phyloP scores from a whole-genome alignment of 495 filamentous ascomycete species.

The Podospora tetraspora region DNA sequence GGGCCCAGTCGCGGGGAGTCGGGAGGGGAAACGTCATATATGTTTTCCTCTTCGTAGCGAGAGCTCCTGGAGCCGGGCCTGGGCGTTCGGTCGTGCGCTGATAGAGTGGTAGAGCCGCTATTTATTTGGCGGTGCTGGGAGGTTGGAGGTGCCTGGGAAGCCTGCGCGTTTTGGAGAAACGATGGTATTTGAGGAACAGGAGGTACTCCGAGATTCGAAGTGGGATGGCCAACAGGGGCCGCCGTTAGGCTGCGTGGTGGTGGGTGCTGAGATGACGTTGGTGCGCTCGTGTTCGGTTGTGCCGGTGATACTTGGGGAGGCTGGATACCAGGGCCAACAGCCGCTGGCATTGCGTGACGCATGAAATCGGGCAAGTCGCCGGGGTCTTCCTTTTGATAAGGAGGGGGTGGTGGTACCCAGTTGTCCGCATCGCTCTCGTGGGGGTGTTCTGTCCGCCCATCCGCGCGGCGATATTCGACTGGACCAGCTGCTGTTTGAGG shows the following conservation, averaged over 20 bases:
- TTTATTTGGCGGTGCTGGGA: slow-evolving; percentile 13
- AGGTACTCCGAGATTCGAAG: slow-evolving; percentile 13
- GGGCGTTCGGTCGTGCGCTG: background rate
- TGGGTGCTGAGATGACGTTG: slow-evolving; percentile 15
- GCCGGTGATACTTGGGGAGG: slow-evolving; percentile 3
- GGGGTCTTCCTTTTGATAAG: slow-evolving; percentile 69
- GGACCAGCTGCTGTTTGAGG: slow-evolving; percentile 39
- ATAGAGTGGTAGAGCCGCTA: slow-evolving; percentile 13
- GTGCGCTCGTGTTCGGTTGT: background rate
- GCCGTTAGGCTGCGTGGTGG: slow-evolving; percentile 18
- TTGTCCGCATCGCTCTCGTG: slow-evolving; percentile 89
- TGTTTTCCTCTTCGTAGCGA: slow-evolving; percentile 35
- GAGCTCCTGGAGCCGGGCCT: slow-evolving; percentile 24
- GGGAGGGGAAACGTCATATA: slow-evolving; percentile 54
- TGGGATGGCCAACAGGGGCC: slow-evolving; percentile 15
- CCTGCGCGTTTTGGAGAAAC: slow-evolving; percentile 8
- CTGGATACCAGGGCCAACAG: background rate
- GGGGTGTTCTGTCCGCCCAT: slow-evolving; percentile 64
- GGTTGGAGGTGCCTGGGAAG: slow-evolving; percentile 9
- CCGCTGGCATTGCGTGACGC: slow-evolving; percentile 33
- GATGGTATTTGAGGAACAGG: slow-evolving; percentile 23
- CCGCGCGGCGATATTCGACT: slow-evolving; percentile 51
- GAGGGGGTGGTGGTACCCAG: slow-evolving; percentile 90
- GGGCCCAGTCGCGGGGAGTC: slow-evolving; percentile 34
- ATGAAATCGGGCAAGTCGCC: slow-evolving; percentile 46